These are phyloP conservation scores for Lichtheimia ornata DNA, from an alignment of 371 early-diverging fungal species.

Conservation along the genomic window DNA sequence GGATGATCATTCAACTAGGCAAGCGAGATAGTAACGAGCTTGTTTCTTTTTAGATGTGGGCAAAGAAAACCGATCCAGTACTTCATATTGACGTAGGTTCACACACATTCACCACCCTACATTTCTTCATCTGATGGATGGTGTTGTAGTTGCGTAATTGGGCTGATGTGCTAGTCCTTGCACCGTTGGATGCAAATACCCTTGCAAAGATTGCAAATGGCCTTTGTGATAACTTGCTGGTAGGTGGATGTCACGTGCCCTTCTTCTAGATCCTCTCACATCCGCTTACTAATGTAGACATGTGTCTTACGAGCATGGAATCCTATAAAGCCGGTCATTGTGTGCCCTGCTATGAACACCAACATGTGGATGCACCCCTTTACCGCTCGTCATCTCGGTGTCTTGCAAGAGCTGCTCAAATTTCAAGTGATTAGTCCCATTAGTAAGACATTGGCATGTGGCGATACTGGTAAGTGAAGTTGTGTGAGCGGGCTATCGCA, in stretches of 20 bases:
- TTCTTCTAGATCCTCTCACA: background rate
- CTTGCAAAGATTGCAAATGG: constrained; percentile 91
- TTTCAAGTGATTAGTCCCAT: constrained; percentile 78
- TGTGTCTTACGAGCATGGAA: constrained; percentile 94
- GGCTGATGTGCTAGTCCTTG: constrained; percentile 90
- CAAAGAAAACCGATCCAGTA: constrained; percentile 83
- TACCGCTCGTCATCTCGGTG: constrained; percentile 71
- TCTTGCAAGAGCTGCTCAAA: constrained; percentile 51
- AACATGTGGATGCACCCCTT: constrained; percentile 96
- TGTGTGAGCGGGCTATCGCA: too few species aligned
- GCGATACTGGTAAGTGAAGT: constrained; percentile 73
- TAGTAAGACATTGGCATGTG: constrained; percentile 89
- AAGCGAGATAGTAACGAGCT: background rate
- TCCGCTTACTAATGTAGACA: constrained; percentile 59
- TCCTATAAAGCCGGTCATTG: constrained; percentile 62
- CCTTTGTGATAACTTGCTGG: constrained; percentile 92
- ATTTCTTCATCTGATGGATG: background rate
- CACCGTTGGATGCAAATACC: constrained; percentile 95
- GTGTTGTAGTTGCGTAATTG: constrained; percentile 82
- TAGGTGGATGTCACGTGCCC: constrained; percentile 22
- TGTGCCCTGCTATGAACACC: constrained; percentile 97
- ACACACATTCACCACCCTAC: background rate
- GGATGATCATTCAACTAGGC: background rate
- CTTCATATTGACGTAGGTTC: constrained; percentile 88
- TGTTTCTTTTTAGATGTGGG: constrained; percentile 63